Evolutionary conservation across 2,329 filamentous ascomycete species (phyloP), one percentile per base, ranked within the genome.

Genomic region (Ascochyta koolunga): DNA sequence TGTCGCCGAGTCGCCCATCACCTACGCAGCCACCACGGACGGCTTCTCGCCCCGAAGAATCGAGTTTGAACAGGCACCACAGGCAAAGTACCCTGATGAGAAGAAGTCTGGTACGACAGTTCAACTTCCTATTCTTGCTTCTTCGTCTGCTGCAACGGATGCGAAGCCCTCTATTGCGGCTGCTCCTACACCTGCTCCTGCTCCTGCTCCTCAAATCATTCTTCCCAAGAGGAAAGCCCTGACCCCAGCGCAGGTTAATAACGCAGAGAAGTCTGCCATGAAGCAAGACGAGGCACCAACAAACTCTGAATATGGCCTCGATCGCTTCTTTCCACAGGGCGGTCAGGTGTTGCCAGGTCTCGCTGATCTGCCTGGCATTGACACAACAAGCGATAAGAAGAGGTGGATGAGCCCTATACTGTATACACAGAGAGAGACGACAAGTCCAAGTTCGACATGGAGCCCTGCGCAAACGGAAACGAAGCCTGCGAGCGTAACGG

Each of bases 171-270:
- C 54, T 43, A 40, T 53, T 61, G 61, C 66, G 66, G 66, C 73
- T 68, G 51, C 51, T 54, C 29, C 38, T 64, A 61, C 67, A 67
- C 66, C 73, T 68, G 27, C 25, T 27, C 39, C 72, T 67, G 43
- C 50, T 48, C 22, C 38, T 65, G 62, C 67, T 67, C 66, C 73
- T 68, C 66, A 67, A 63, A 65, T 77, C 53, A 63, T 72, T 59
- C 67, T 78, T 54, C 76, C 77, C 27, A 78, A 78, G 58, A 73
- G 76, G 59, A 78, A 77, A 71, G 71, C 75, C 65, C 69, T 79
- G 73, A 77, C 74, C 59, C 60, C 69, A 62, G 73, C 71, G 68
- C 74, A 77, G 74, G 69, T 75, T 68, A 66, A 71, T 59, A 75
- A 74, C 51, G 71, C 65, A 57, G 71, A 66, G 46, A 66, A 61